A percentile compares a stretch with the other conserved stretches of the same genome.
These are phyloP conservation scores for Tubosaeta sp. DNA, from an alignment of 768 basidiomycete genomes.

Conservation along the genomic window DNA sequence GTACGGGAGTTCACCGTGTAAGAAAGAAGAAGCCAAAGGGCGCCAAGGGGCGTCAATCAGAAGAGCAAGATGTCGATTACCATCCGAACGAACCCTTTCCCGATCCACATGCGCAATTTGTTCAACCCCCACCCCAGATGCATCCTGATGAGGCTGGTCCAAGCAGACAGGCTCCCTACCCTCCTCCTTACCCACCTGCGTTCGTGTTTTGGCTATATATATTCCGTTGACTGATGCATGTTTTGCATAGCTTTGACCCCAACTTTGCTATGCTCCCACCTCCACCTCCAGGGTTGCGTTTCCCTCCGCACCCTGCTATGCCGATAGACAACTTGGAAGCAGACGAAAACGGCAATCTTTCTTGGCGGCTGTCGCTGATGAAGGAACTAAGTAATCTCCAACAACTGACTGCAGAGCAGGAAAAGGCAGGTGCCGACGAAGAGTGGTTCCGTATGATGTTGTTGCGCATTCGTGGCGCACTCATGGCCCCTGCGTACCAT, in stretches of 20 bases:
- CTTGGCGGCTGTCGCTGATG: conserved; percentile 76
- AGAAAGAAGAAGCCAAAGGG: conserved; percentile 82
- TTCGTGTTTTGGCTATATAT: conserved; percentile 13
- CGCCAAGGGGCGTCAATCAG: conserved; percentile 44
- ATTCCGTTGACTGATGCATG: conserved; percentile 4
- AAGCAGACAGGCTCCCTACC: conserved; percentile 55
- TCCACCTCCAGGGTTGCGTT: conserved; percentile 52
- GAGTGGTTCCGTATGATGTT: conserved; percentile 90
- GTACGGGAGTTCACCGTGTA: conserved; percentile 83
- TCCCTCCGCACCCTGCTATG: conserved; percentile 51
- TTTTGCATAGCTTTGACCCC: conserved; percentile 59
- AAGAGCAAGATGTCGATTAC: conserved; percentile 65
- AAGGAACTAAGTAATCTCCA: conserved; percentile 76
- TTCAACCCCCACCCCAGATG: conserved; percentile 48
- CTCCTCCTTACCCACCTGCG: conserved; percentile 60
- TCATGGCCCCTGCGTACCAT: conserved; percentile 49
- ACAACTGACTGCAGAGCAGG: conserved; percentile 74
- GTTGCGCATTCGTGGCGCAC: conserved; percentile 66
- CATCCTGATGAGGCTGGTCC: conserved; percentile 58
- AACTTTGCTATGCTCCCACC: conserved; percentile 62
- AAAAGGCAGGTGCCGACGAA: conserved; percentile 73
- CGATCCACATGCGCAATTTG: conserved; percentile 55
- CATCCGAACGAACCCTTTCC: conserved; percentile 52
- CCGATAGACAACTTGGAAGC: conserved; percentile 69
- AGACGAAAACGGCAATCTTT: conserved; percentile 74